Base-by-base conservation (phyloP, 2,329 filamentous ascomycete species). In the Ilyonectria destructans region DNA sequence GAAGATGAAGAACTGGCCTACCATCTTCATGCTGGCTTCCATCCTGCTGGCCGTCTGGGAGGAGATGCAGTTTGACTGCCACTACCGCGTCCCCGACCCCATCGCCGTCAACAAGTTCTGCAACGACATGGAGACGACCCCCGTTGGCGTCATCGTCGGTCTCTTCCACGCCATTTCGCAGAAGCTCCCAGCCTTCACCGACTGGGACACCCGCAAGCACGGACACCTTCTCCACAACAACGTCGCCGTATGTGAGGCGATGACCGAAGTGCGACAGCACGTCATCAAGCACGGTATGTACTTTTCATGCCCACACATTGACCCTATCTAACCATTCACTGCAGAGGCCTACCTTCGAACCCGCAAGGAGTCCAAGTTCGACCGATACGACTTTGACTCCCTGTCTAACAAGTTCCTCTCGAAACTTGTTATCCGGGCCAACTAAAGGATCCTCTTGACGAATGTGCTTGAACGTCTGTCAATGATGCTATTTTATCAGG, bases 1-100 rank as follows among this genome's bases (percentile, higher is more conserved):
- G 82, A 96, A 97, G 82, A 90, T 98, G 75, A 98, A 97, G 90
- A 97, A 98, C 85, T 98, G 96, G 96, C 96, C 96, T 2, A 98
- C 95, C 56, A 98, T 98, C 80, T 98, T 98, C 88, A 97, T 98
- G 89, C 88, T 98, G 63, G 96, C 95, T 10, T 95, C 94, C 5
- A 96, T 98, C 71, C 89, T 98, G 37, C 88, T 98, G 55, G 94
- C 94, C 12, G 94, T 98, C 21, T 98, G 96, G 96, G 96, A 98
- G 82, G 93, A 97, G 87, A 98, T 98, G 91, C 95, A 98, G 82
- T 98, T 98, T 79, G 96, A 98, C 84, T 97, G 93, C 87, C 94
- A 97, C 84, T 98, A 97, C 87, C 93, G 96, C 59, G 92, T 97
- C 4, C 94, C 93, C 5, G 95, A 98, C 80, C 88, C 92, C 61